These are phyloP conservation scores for Digitaria exilis DNA, from an alignment of 202 grass and related monocot genomes.

Conservation along the genomic window DNA sequence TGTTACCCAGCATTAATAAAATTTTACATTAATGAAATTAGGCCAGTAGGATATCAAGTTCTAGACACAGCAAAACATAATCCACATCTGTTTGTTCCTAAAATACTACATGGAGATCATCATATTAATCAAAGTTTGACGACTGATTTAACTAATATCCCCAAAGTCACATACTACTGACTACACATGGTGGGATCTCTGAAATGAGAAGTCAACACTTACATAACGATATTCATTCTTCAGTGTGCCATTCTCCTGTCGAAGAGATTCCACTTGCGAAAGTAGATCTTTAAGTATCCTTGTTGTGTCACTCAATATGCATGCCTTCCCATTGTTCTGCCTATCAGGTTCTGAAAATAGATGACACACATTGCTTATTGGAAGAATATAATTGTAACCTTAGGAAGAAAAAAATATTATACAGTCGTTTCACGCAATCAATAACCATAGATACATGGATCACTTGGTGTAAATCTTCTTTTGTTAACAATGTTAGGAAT, in stretches of 20 bases:
- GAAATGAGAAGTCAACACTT: slow-evolving; percentile 24
- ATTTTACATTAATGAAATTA: neutral
- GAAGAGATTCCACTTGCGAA: slow-evolving; percentile 80
- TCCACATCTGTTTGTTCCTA: slow-evolving; percentile 4
- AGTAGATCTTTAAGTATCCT: slow-evolving; percentile 66
- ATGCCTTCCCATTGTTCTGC: slow-evolving; percentile 81
- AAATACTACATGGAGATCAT: neutral
- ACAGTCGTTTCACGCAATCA: slow-evolving; percentile 3
- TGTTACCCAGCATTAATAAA: too few relatives aligned
- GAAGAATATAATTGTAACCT: slow-evolving; percentile 5
- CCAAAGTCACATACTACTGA: neutral
- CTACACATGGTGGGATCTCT: neutral
- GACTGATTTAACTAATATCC: neutral
- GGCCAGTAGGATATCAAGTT: neutral
- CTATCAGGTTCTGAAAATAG: slow-evolving; percentile 70
- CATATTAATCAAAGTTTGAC: neutral
- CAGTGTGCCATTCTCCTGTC: slow-evolving; percentile 72
- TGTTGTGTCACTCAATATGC: slow-evolving; percentile 67
- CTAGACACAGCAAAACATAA: neutral
- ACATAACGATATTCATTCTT: slow-evolving; percentile 90
- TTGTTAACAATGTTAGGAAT: neutral
- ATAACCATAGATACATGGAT: neutral
- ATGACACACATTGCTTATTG: neutral
- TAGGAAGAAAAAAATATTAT: neutral
- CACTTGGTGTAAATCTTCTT: neutral